Base-by-base conservation (phyloP, 169 alveolate genomes). In the Eimeria necatrix region DNA sequence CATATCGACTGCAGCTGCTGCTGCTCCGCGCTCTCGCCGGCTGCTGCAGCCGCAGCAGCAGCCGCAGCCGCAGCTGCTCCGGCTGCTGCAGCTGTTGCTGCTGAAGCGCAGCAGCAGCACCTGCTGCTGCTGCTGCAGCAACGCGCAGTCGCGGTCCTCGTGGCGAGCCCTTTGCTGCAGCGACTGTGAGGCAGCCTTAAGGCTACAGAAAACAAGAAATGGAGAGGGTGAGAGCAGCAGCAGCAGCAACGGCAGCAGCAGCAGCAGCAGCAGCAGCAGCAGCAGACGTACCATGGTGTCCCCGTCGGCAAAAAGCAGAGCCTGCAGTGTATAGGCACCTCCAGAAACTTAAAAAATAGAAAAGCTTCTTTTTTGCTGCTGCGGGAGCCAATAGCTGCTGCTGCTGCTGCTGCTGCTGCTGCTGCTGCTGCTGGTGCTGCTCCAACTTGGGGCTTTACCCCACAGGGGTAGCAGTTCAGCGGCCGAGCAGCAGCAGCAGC, bases 201-300 rank as follows among this genome's bases (percentile, higher is more conserved):
- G 4, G 71, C n/a, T 32, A 64, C 4, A 64, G 76, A 3, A 8
- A 46, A 7, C 20, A 20, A n/a, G 76, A 64, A 46, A 3, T 14
- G 20, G 24, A n/a, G 24, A 64, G 8, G 24, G 76, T 5, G 24
- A 12, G 49, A 64, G 76, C 76, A n/a, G 76, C 76, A 64, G 76
- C 76, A 64, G 76, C 76, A 64, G 76, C 76, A 64, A 46, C 76
- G 24, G 46, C 76, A 64, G 76, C 76, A 64, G 76, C 32, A n/a
- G 48, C 76, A 64, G 48, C 76, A 60, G 71, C 71, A 60, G 71
- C 4, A 4, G n/a, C 46, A 64, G 49, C 76, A 64, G 20, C 76
- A 22, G 20, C 48, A 64, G 7, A 3, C n/a, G 41, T 3, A 20
- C 9, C 76, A 8, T 4, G 5, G 46, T 46, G 20, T 7, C 76